Evolutionary conservation across 305 asterid species (phyloP), one percentile per base, ranked within the genome.

Genomic region (Fraxinus sp.): DNA sequence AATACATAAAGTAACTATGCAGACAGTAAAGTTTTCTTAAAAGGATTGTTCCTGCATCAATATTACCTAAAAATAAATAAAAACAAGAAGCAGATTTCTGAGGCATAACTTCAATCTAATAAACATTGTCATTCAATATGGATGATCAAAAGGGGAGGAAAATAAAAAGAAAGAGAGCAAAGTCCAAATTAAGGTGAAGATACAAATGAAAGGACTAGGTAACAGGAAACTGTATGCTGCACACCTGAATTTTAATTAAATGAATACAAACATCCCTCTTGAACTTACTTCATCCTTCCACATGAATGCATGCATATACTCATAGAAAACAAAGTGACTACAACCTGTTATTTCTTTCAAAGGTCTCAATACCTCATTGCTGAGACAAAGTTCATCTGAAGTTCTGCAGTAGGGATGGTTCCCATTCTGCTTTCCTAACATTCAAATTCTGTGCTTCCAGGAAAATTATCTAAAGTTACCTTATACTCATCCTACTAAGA

Each of bases 351-450:
- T 79, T 62, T 49, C 26, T 78, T 72, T 75, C n/a, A 4, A 83
- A 43, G 37, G 76, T 71, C 35, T 28, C 73, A 78, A 20, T 62
- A 49, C 81, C 39, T 80, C 77, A 80, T 37, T 80, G 18, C 79
- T 55, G 8, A 24, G 73, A 41, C 79, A 80, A 62, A 77, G 39
- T 77, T 49, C 68, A 52, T 76, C 72, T 57, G 7, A 36, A n/a
- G 13, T 26, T 36, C 77, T 9, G 33, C 72, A 22, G 72, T 8
- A 64, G 30, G 72, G 72, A 64, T 13, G 5, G 72, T 64, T 64
- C 35, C n/a, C 36, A 10, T 62, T 20, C 11, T 28, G 11, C 18
- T 26, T 66, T 57, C 66, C 75, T 66, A 64, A 64, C 14, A 59
- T 10, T 66, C 74, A 11, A 68, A 68, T 26, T 68, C 18, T 68